Conservation (phyloP, 2,329 filamentous ascomycete genomes). For the Aureobasidium sp. region DNA sequence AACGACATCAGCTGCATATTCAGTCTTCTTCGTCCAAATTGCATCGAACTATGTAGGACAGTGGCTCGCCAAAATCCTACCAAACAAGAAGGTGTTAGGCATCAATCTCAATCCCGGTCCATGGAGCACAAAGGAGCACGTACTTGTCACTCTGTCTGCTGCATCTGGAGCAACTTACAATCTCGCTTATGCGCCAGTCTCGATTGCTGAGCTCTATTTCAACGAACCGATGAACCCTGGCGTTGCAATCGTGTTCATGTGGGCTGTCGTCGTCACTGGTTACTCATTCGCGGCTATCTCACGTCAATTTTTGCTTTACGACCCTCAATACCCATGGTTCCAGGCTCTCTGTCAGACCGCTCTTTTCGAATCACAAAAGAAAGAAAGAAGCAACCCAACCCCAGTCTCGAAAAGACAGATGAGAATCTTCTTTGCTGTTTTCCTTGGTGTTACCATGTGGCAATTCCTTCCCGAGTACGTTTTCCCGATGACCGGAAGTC, state of each 20-base stretch:
- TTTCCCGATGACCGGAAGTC: slow-evolving; percentile 50
- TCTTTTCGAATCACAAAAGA: slow-evolving; percentile 49
- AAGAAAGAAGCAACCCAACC: slow-evolving; percentile 40
- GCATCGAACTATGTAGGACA: slow-evolving; percentile 47
- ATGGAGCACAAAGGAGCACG: slow-evolving; percentile 51
- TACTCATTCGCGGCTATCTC: slow-evolving; percentile 52
- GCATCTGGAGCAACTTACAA: slow-evolving; percentile 17
- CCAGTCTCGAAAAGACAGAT: slow-evolving; percentile 46
- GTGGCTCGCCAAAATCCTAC: slow-evolving; percentile 44
- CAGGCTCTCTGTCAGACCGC: slow-evolving; percentile 41
- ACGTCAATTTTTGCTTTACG: slow-evolving; percentile 48
- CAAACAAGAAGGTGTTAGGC: slow-evolving; percentile 38
- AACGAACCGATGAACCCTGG: slow-evolving; percentile 42
- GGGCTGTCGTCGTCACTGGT: slow-evolving; percentile 48
- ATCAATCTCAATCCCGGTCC: slow-evolving; percentile 50
- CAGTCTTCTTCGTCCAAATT: slow-evolving; percentile 54
- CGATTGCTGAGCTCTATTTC: slow-evolving; percentile 51
- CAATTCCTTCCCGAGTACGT: slow-evolving; percentile 54
- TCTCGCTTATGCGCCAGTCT: slow-evolving; percentile 39
- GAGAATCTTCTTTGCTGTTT: slow-evolving; percentile 46
- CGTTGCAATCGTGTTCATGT: slow-evolving; percentile 53
- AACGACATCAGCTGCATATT: slow-evolving; percentile 50
- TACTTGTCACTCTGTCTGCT: slow-evolving; percentile 41
- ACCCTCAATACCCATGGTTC: slow-evolving; percentile 48
- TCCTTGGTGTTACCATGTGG: slow-evolving; percentile 48